Percentiles rank a stretch among this genome's conserved stretches.
Evolutionary conservation across 192 early-diverging fungal genomes (phyloP).

Genomic region (Dimargaris cristalligena): DNA sequence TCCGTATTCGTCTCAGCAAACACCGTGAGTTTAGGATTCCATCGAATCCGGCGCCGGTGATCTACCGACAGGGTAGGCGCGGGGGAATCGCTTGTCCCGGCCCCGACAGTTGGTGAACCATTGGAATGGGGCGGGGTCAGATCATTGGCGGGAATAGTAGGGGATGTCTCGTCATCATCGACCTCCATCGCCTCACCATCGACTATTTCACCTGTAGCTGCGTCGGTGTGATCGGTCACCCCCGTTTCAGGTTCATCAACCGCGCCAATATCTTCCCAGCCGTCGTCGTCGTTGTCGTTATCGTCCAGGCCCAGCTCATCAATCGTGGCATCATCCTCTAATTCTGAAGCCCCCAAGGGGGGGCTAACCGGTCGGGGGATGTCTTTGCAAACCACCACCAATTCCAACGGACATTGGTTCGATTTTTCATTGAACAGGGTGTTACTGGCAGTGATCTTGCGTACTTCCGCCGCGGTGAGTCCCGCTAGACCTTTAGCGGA

Average conservation of each 20-base stretch:
- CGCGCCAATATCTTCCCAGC: too few relatives aligned
- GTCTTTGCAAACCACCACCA: conserved; percentile 1
- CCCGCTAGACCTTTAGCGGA: neutral
- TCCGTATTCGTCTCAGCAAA: neutral
- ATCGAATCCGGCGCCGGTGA: neutral
- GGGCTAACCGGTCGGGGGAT: conserved; percentile 1
- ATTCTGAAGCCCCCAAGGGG: neutral
- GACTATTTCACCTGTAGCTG: neutral
- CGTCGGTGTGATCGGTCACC: too few relatives aligned
- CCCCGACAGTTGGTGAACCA: too few relatives aligned
- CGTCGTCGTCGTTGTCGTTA: neutral
- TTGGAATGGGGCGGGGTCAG: too few relatives aligned
- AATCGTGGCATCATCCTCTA: neutral
- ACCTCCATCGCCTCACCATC: neutral
- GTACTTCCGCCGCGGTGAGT: neutral
- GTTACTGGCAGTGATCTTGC: neutral
- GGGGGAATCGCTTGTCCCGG: too few relatives aligned
- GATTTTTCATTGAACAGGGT: neutral
- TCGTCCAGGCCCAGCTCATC: neutral
- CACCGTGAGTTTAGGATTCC: neutral
- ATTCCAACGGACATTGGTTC: neutral
- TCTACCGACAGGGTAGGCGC: too few relatives aligned
- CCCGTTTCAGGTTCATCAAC: too few relatives aligned
- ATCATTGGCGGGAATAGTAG: neutral
- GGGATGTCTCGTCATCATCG: neutral